A percentile compares a stretch with the other conserved stretches of the same genome.
Conservation (phyloP, 805 yeast genomes). For the Metschnikowia amazonensis region DNA sequence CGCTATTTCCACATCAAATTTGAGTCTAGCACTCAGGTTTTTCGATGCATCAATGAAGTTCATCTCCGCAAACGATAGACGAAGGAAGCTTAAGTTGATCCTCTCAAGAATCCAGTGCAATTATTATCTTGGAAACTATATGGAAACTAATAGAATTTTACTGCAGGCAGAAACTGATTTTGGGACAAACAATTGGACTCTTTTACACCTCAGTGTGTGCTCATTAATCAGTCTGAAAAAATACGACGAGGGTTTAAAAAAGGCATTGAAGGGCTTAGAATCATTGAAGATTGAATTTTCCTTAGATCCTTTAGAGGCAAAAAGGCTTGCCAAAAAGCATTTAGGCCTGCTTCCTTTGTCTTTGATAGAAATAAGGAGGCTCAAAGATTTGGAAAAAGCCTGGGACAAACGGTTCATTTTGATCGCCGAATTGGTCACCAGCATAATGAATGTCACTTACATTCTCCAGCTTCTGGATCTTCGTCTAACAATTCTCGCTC, state of each 20-base stretch:
- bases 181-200: conserved; percentile 33
- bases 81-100: conserved; percentile 21
- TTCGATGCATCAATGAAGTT: conserved; percentile 34
- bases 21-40: conserved; percentile 37
- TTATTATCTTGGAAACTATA: conserved; percentile 26
- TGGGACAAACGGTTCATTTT: conserved; percentile 27
- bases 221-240: conserved; percentile 30
- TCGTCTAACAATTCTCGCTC: conserved; percentile 29
- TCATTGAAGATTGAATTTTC: conserved; percentile 33
- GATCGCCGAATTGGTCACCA: conserved; percentile 40
- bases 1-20: conserved; percentile 43
- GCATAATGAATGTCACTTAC: conserved; percentile 34
- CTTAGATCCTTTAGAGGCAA: conserved; percentile 24
- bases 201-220: conserved; percentile 35
- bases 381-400: conserved; percentile 21
- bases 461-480: conserved; percentile 24
- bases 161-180: conserved; percentile 27
- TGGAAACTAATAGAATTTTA: conserved; percentile 34
- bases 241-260: conserved; percentile 29
- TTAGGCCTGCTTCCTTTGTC: conserved; percentile 36
- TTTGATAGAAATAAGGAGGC: conserved; percentile 32
- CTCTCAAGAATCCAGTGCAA: conserved; percentile 33
- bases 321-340: conserved; percentile 19
- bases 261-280: conserved; percentile 34
- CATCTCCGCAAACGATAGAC: conserved; percentile 19